These are phyloP conservation scores for Nothopassalora personata DNA, from an alignment of 2,329 filamentous ascomycete species.

Conservation along the genomic window DNA sequence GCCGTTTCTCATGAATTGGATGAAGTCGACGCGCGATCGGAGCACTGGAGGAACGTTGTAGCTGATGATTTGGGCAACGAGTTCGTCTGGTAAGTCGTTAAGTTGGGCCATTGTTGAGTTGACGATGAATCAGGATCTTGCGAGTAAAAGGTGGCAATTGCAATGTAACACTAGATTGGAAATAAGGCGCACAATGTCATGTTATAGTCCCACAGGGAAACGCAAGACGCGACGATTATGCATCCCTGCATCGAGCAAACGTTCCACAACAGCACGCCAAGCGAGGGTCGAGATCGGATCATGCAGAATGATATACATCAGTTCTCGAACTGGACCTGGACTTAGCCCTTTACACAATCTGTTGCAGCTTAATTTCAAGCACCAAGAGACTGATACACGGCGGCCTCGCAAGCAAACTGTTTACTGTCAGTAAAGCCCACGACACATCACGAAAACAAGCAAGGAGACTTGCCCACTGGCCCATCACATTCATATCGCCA, in stretches of 20 bases:
- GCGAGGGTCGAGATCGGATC: background rate
- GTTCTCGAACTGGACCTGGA: background rate
- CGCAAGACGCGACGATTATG: background rate
- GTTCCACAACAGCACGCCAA: background rate
- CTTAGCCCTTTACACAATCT: background rate
- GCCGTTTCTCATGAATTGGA: background rate
- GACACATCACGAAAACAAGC: background rate
- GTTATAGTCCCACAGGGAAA: background rate
- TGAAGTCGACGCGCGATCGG: constrained; percentile 2
- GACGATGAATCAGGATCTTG: background rate
- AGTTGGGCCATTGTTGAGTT: constrained; percentile 2
- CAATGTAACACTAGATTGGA: background rate
- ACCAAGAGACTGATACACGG: constrained; percentile 22
- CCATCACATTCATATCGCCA: constrained; percentile 31
- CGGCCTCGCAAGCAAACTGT: constrained; percentile 26
- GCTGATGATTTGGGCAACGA: constrained; percentile 7
- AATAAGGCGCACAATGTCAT: background rate
- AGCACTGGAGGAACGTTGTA: constrained; percentile 2
- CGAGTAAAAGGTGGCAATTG: background rate
- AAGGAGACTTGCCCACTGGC: constrained; percentile 23
- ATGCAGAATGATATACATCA: background rate
- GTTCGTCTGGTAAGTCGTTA: constrained; percentile 7
- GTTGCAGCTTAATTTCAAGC: background rate
- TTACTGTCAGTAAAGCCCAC: background rate
- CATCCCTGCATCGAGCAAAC: background rate